Conservation (phyloP, 176 grass and related monocot species). For the Oryza meridionalis region DNA sequence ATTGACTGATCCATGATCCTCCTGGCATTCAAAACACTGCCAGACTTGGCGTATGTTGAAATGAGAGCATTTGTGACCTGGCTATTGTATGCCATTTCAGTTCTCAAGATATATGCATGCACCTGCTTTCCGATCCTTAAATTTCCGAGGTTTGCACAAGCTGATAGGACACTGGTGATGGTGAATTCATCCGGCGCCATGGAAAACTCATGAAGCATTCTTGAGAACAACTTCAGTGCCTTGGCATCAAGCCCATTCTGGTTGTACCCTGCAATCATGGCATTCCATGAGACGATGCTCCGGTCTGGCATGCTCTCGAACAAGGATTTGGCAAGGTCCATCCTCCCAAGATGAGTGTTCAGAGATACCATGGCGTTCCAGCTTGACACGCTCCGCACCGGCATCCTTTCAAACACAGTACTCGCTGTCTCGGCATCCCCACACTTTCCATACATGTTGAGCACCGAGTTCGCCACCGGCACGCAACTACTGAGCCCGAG, state of each 20-base stretch:
- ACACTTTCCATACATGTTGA: slow-evolving; percentile 80
- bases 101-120: slow-evolving; percentile 57
- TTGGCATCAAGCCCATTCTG: slow-evolving; percentile 62
- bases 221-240: slow-evolving; percentile 66
- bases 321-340: slow-evolving; percentile 61
- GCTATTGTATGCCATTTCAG: slow-evolving; percentile 28
- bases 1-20: slow-evolving; percentile 54
- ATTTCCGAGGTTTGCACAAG: slow-evolving; percentile 55
- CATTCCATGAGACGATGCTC: slow-evolving; percentile 81
- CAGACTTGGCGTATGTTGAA: slow-evolving; percentile 70
- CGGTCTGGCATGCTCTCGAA: slow-evolving; percentile 65
- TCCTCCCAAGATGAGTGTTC: slow-evolving; percentile 57
- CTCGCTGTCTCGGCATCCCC: slow-evolving; percentile 59
- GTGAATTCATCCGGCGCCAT: slow-evolving; percentile 56
- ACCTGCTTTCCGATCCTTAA: slow-evolving; percentile 64
- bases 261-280: slow-evolving; percentile 78
- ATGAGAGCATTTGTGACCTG: slow-evolving; percentile 76
- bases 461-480: slow-evolving; percentile 63
- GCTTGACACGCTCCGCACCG: slow-evolving; percentile 52
- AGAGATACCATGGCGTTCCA: slow-evolving; percentile 74
- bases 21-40: slow-evolving; percentile 57
- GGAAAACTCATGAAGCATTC: slow-evolving; percentile 55
- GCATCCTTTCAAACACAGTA: slow-evolving; percentile 66
- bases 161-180: slow-evolving; percentile 59
- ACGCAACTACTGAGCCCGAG: slow-evolving; percentile 62